Conservation (phyloP, 257 asterid species). For the Przewalskia tangutica region DNA sequence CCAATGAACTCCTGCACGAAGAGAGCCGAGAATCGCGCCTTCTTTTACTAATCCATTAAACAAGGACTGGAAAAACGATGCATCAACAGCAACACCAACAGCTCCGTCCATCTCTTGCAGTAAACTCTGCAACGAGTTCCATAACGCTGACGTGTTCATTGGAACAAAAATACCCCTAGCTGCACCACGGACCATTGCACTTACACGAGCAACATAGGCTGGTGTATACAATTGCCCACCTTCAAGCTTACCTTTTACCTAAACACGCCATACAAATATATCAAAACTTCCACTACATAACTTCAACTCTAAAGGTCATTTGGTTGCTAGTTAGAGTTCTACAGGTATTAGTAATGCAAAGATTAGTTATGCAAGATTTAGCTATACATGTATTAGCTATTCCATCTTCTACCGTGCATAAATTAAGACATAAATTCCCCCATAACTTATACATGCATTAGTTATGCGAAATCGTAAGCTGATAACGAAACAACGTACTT, state of each 20-base stretch:
- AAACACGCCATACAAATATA: constrained; percentile 11
- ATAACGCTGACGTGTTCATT: constrained; percentile 59
- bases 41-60: constrained; percentile 84
- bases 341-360: too few relatives aligned
- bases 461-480: too few relatives aligned
- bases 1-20: constrained; percentile 98
- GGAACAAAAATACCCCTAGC: constrained; percentile 92
- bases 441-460: too few relatives aligned
- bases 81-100: constrained; percentile 72
- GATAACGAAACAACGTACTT: too few relatives aligned
- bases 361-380: too few relatives aligned
- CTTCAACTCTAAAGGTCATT: not conserved
- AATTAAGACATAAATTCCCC: too few relatives aligned
- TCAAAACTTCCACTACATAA: constrained; percentile 4
- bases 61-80: constrained; percentile 91
- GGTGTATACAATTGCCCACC: constrained; percentile 99
- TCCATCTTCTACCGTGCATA: too few relatives aligned
- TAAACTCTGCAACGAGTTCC: constrained; percentile 77
- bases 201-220: constrained; percentile 85
- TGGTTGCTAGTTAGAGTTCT: too few relatives aligned
- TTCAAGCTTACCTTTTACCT: constrained; percentile 98
- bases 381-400: too few relatives aligned
- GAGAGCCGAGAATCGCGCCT: constrained; percentile 80
- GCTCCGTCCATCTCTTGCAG: constrained; percentile 86
- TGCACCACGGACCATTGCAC: constrained; percentile 97